Evolutionary conservation across 163 green algal genomes (phyloP).

Genomic region (Coccomyxa subellipsoidea): DNA sequence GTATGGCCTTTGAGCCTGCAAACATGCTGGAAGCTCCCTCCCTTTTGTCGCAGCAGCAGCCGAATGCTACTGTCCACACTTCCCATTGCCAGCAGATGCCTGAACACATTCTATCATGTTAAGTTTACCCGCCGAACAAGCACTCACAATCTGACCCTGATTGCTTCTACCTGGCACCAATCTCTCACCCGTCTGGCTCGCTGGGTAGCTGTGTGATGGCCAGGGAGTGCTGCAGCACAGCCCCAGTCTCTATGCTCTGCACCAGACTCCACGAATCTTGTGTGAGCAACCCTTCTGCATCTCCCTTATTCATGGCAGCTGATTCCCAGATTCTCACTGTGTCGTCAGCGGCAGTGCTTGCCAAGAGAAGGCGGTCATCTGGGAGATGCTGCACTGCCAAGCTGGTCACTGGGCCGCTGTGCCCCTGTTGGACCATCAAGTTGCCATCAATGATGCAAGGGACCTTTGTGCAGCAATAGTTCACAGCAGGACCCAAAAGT

Average conservation of each 20-base stretch:
- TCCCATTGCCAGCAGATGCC: conserved; percentile 67
- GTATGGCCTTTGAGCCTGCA: conserved; percentile 72
- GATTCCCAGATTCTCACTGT: conserved; percentile 59
- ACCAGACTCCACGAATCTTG: conserved; percentile 35
- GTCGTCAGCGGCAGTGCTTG: conserved; percentile 54
- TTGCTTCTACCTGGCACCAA: no score
- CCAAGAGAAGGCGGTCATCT: conserved; percentile 33
- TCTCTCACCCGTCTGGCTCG: conserved; percentile 40
- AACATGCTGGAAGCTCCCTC: conserved; percentile 34
- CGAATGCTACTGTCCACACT: conserved; percentile 61
- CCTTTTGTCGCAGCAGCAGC: conserved; percentile 49
- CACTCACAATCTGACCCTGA: no score
- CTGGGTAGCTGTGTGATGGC: conserved; percentile 50
- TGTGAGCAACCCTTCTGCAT: not conserved
- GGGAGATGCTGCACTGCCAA: conserved; percentile 36
- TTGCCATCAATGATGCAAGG: no score
- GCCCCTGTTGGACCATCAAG: conserved; percentile 32
- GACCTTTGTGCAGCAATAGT: no score
- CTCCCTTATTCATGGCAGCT: not conserved
- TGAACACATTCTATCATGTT: conserved; percentile 13
- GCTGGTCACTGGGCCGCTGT: conserved; percentile 44
- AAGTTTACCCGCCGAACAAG: no score
- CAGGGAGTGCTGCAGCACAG: conserved; percentile 53
- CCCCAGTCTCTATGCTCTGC: conserved; percentile 41
- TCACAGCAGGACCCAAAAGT: no score